phyloP scores from a whole-genome alignment of 2,329 filamentous ascomycete species.

The Leptoxyphium fumago region DNA sequence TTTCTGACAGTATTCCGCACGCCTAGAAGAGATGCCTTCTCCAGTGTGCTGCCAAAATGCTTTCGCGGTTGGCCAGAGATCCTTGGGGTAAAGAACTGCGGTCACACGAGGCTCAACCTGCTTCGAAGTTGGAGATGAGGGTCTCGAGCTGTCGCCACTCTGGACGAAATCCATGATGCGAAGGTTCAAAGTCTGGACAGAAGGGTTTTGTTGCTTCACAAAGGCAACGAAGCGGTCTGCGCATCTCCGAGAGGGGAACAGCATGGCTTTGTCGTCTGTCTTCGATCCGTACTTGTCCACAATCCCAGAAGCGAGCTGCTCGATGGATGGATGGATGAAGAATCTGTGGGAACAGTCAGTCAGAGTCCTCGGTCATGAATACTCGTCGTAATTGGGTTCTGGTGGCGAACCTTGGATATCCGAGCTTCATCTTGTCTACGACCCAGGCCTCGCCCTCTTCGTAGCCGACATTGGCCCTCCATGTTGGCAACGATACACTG shows the following conservation, averaged over 20 bases:
- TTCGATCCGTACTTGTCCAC: constrained; percentile 46
- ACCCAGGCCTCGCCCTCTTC: constrained; percentile 87
- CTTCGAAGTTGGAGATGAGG: constrained; percentile 20
- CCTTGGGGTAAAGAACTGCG: constrained; percentile 53
- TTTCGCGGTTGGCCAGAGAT: constrained; percentile 61
- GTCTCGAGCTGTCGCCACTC: constrained; percentile 35
- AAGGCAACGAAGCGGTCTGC: constrained; percentile 66
- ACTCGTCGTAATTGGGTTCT: not conserved
- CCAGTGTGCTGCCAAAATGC: constrained; percentile 96
- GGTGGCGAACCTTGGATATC: constrained; percentile 60
- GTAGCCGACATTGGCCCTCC: constrained; percentile 80
- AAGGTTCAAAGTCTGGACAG: constrained; percentile 35
- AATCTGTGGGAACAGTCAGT: constrained; percentile 42
- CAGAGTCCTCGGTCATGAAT: not conserved
- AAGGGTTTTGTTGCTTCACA: constrained; percentile 44
- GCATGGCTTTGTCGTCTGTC: constrained; percentile 52
- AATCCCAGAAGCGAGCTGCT: constrained; percentile 56
- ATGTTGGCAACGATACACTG: constrained; percentile 89
- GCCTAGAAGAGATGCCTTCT: constrained; percentile 78
- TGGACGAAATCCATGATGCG: constrained; percentile 49
- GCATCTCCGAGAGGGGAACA: constrained; percentile 60
- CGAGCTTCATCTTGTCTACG: constrained; percentile 68
- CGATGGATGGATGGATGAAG: constrained; percentile 77
- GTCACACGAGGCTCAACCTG: constrained; percentile 32
- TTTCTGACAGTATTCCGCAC: constrained; percentile 75